Evolutionary conservation across 306 rosid genomes (phyloP), one percentile per base, ranked within the genome.

Genomic region (Castanea sativa): DNA sequence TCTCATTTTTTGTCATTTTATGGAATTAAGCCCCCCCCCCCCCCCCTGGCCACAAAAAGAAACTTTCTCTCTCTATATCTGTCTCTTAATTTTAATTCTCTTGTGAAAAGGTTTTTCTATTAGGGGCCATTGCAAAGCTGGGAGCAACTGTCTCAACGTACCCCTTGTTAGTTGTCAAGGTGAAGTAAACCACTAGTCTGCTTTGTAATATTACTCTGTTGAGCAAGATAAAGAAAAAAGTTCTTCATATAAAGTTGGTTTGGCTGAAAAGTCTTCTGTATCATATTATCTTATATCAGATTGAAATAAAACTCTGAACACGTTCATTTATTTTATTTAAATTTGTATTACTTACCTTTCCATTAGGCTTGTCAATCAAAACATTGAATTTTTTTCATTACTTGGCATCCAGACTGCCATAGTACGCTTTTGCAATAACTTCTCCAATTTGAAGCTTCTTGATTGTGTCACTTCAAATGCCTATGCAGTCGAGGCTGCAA

Each of bases 111-210:
- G 95, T 89, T 69, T 90, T 90, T 82, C 59, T 89, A 55, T 83
- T 88, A 57, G 95, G 97, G 73, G 97, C 97, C 57, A n/a, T 92
- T 81, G 95, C 97, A 33, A 92, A 92, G 84, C 93, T 92, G 53
- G 97, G 97, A 76, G 97, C 95, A 27, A 92, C 97, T 60, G 87
- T 92, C 59, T 11, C 90, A 77, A 92, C 96, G 23, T 92, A 92
- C 72, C 95, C 97, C 45, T 75, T 92, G 73, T 86, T 87, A 61
- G 97, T 92, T 79, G 97, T 92, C 80, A 92, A 92, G 95, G 97
- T 92, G 86, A 88, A 75, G 57, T 52, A 45, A 61, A 25, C 19
- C 55, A 9, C 27, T 63, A 6, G 16, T 75, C 52, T 87, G 64
- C 67, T 30, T 76, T 45, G 32, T 65, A 71, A 1, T 67, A 43